Percentiles rank a stretch among this genome's conserved stretches.
phyloP scores from a whole-genome alignment of 2,329 filamentous ascomycete species.

The Teratosphaeria destructans region DNA sequence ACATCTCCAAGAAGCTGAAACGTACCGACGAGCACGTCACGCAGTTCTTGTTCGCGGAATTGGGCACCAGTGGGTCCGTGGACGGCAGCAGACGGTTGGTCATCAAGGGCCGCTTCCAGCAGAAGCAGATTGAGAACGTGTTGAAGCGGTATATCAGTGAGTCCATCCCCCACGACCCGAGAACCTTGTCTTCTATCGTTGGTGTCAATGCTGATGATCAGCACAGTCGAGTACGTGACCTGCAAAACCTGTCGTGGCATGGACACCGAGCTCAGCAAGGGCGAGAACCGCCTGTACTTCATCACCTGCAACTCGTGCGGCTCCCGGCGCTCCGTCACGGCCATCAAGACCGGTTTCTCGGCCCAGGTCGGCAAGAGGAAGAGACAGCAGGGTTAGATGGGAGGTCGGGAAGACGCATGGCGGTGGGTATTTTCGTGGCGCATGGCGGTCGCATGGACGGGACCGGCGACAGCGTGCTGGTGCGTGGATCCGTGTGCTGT shows the following conservation, averaged over 20 bases:
- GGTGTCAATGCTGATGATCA: slow-evolving; percentile 13
- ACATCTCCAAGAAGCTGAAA: slow-evolving; percentile 99
- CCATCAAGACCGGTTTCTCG: slow-evolving; percentile 99
- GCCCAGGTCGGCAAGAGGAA: slow-evolving; percentile 98
- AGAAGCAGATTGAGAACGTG: slow-evolving; percentile 98
- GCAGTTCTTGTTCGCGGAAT: slow-evolving; percentile 91
- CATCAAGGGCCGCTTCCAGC: slow-evolving; percentile 99
- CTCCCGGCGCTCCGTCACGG: slow-evolving; percentile 71
- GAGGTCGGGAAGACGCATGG: background rate
- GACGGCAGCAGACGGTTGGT: slow-evolving; percentile 87
- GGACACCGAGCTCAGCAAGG: slow-evolving; percentile 94
- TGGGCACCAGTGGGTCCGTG: slow-evolving; percentile 93
- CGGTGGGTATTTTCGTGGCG: background rate
- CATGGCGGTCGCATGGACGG: background rate
- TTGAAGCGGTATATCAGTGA: slow-evolving; percentile 87
- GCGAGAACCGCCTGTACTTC: slow-evolving; percentile 98
- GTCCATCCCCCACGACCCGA: slow-evolving; percentile 23
- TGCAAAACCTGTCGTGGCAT: slow-evolving; percentile 97
- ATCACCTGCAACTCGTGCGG: slow-evolving; percentile 77
- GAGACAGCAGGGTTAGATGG: slow-evolving; percentile 51
- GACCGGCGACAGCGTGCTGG: background rate
- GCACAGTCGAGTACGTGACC: slow-evolving; percentile 81
- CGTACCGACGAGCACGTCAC: slow-evolving; percentile 87
- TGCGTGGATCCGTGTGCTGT: background rate
- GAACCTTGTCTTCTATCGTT: background rate